Base-by-base conservation (phyloP, 2,329 filamentous ascomycete genomes). In the Cephalotrichum gorgonifer region DNA sequence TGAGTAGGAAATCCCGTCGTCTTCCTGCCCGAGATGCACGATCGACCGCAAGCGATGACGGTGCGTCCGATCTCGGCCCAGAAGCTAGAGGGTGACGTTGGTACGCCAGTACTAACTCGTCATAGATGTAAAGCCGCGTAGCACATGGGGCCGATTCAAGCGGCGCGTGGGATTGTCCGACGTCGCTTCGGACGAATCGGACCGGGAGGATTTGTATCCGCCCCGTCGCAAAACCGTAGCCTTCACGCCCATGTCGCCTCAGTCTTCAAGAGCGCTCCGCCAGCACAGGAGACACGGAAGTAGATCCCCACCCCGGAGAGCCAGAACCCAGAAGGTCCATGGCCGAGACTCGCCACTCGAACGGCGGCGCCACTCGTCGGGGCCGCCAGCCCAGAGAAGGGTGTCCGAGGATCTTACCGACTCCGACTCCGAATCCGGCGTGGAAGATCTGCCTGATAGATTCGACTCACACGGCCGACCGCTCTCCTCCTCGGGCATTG, bases 171-270 rank as follows among this genome's bases (percentile, higher is more conserved):
- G 35, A 22, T 20, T 20, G 4, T 15, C 30, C 30, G 11, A 31
- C 11, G 30, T 9, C 30, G 17, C 17, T 39, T 39, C 35, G 7
- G 35, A 9, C 35, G 6, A 20, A 9, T 39, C 35, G 35, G 35
- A 39, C 42, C 15, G 27, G 15, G 27, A 30, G 27, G 23, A 27
- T 11, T 26, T 26, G n/a, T 15, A 44, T 14, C 8, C 42, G 15
- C 42, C 22, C 15, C 25, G 42, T 8, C 51, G 62, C 22, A 73
- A 73, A 52, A 68, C 69, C 1, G 72, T 76, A 1, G 55, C 61
- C 2, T 77, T 75, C 49, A 65, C 68, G 2, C 73, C 74, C 1
- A 56, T 77, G 38, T 76, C 73, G 3, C 74, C 74, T 1, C 67
- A 71, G 47, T 53, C 52, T 8, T 51, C 50, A 12, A 49, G 43